These are phyloP conservation scores for Aspergillus ibericus DNA, from an alignment of 2,329 filamentous ascomycete genomes.

Conservation along the genomic window DNA sequence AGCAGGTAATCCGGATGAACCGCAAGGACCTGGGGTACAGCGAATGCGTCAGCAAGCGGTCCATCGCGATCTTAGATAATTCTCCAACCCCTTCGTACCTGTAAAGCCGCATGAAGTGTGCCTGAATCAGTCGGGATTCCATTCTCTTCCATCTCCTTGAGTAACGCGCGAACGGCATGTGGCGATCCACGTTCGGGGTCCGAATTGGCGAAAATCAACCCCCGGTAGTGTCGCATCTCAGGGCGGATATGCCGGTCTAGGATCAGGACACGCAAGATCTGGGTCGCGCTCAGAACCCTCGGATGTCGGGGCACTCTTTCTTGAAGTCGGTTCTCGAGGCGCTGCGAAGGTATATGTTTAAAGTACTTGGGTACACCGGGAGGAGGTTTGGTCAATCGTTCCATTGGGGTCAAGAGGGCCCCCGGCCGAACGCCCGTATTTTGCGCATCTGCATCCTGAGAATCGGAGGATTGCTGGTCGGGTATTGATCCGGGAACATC, in stretches of 20 bases:
- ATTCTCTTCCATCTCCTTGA: constrained; percentile 68
- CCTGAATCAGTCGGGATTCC: constrained; percentile 63
- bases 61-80: not conserved
- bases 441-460: not conserved
- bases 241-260: constrained; percentile 38
- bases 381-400: not conserved
- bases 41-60: not conserved
- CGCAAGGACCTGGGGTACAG: constrained; percentile 59
- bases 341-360: constrained; percentile 15
- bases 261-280: constrained; percentile 41
- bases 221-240: constrained; percentile 60
- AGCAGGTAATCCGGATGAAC: constrained; percentile 84
- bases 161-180: constrained; percentile 60
- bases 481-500: not conserved
- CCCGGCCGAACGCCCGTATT: not conserved
- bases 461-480: not conserved
- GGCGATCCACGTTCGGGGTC: constrained; percentile 65
- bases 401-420: not conserved
- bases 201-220: constrained; percentile 71
- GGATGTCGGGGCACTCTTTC: constrained; percentile 24
- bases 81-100: constrained; percentile 46
- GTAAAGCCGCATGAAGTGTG: constrained; percentile 71
- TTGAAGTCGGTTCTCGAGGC: constrained; percentile 34
- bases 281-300: constrained; percentile 28
- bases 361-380: constrained; percentile 22